Evolutionary conservation across 805 yeast genomes (phyloP), one percentile per base, ranked within the genome.

Genomic region (Saccharomycopsis babjevae): DNA sequence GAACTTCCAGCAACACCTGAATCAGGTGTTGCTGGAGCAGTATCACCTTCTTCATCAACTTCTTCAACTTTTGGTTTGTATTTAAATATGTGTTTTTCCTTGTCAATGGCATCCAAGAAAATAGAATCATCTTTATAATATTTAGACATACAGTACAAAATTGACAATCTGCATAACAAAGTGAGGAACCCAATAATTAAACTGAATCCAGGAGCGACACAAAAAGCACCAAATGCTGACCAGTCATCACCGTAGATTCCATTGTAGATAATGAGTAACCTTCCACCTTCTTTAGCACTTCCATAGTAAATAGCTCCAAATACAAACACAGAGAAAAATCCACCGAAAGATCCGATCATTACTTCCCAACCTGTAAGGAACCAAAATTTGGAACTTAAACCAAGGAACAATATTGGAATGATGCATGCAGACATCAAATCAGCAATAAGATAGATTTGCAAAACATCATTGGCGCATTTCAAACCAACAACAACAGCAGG

Each of bases 201-300:
- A 11, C 93, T 90, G 32, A 93, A 96, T 50, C 85, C 78, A 5
- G 97, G 97, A 0, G 97, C 94, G 64, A 86, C 88, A 6, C 88
- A 93, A 73, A 92, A 92, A 1, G 97, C 97, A 28, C 96, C 97
- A 74, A 92, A 92, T 0, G 96, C 85, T 67, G 96, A 89, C 97
- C 97, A 92, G 70, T 92, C 97, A 57, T 79, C 81, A 64, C 79
- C 76, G 68, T 92, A 92, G 32, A 92, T 74, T 54, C 97, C 97
- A 67, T 87, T 84, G 83, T 85, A 82, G 59, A 92, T 77, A 62
- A 92, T 75, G 58, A 92, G 74, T 58, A 92, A 77, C 64, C 79
- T 79, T 18, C 87, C 97, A 67, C 97, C 97, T 63, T 84, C 88
- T 59, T 74, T 72, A 10, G 96, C 93, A 68, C 75, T 54, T 40